Conservation (phyloP, 2,329 filamentous ascomycete species). For the Microascus cirrosus region DNA sequence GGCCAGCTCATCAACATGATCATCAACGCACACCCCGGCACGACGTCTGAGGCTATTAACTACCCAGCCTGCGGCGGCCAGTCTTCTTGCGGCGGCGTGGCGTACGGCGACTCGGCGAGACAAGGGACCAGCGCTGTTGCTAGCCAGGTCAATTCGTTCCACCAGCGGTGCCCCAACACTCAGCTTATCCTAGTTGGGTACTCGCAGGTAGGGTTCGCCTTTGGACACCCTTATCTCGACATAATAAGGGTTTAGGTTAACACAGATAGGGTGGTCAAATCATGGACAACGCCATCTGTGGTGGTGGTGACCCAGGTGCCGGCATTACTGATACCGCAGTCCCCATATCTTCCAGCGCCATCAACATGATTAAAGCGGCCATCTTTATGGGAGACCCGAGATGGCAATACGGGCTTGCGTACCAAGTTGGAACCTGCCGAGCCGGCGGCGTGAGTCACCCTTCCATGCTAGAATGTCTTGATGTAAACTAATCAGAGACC, state of each 20-base stretch:
- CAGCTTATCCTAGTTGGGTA: constrained; percentile 52
- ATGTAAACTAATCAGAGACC: neutral
- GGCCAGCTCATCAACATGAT: constrained; percentile 38
- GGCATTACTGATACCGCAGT: constrained; percentile 30
- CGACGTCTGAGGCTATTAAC: constrained; percentile 41
- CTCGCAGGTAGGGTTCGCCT: constrained; percentile 34
- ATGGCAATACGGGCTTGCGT: constrained; percentile 40
- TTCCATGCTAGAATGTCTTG: neutral
- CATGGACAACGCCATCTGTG: constrained; percentile 52
- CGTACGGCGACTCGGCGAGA: constrained; percentile 45
- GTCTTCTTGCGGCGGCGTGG: constrained; percentile 9
- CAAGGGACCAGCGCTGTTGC: constrained; percentile 49
- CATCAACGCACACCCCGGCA: constrained; percentile 31
- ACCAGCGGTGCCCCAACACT: constrained; percentile 42
- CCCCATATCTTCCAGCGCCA: constrained; percentile 30
- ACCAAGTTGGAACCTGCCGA: constrained; percentile 48
- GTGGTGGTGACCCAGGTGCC: constrained; percentile 37
- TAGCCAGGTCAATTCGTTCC: constrained; percentile 46
- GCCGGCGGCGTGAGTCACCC: constrained; percentile 42
- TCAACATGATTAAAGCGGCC: constrained; percentile 47
- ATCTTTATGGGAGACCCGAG: constrained; percentile 57
- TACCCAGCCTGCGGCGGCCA: constrained; percentile 56
- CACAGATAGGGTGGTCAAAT: constrained; percentile 45
- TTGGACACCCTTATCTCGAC: neutral
- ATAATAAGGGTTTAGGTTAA: too few relatives aligned